Percentiles rank a stretch among this genome's conserved stretches.
Conservation (phyloP, 768 basidiomycete genomes). For the Tulasnella sp. region DNA sequence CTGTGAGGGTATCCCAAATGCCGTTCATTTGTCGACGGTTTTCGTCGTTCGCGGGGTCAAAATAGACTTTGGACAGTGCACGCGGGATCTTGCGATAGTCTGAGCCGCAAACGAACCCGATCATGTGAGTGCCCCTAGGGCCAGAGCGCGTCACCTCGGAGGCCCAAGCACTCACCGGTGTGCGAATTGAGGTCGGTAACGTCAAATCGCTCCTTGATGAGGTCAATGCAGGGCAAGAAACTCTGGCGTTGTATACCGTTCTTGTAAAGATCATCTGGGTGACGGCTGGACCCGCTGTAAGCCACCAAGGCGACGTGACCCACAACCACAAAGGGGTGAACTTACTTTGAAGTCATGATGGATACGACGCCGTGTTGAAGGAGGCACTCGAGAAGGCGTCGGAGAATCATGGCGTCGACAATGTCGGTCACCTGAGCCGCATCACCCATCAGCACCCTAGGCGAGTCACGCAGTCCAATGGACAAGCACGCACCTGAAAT, state of each 20-base stretch:
- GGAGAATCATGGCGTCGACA: slow-evolving; percentile 94
- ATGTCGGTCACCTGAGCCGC: slow-evolving; percentile 76
- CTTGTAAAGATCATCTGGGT: slow-evolving; percentile 95
- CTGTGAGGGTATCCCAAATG: slow-evolving; percentile 64
- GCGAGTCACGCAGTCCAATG: slow-evolving; percentile 7
- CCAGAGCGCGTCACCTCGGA: not conserved
- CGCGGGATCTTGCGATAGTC: slow-evolving; percentile 93
- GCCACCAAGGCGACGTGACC: not conserved
- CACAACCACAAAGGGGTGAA: slow-evolving; percentile 11
- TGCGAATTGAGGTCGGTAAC: slow-evolving; percentile 93
- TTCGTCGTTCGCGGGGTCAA: slow-evolving; percentile 57
- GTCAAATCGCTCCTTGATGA: slow-evolving; percentile 75
- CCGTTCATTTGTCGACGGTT: slow-evolving; percentile 63
- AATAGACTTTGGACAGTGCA: slow-evolving; percentile 89
- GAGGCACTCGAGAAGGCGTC: slow-evolving; percentile 76
- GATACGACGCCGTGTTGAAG: slow-evolving; percentile 82
- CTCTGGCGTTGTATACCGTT: slow-evolving; percentile 94
- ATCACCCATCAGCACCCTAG: not conserved
- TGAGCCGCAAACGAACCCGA: slow-evolving; percentile 12
- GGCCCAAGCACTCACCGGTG: slow-evolving; percentile 45
- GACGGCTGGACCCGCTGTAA: slow-evolving; percentile 47
- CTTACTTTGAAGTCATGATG: slow-evolving; percentile 95
- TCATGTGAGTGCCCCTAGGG: slow-evolving; percentile 6
- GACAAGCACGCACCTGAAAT: slow-evolving; percentile 59
- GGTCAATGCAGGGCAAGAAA: slow-evolving; percentile 88